Conservation (phyloP, 2,329 filamentous ascomycete genomes). For the Nigrospora oryzae region DNA sequence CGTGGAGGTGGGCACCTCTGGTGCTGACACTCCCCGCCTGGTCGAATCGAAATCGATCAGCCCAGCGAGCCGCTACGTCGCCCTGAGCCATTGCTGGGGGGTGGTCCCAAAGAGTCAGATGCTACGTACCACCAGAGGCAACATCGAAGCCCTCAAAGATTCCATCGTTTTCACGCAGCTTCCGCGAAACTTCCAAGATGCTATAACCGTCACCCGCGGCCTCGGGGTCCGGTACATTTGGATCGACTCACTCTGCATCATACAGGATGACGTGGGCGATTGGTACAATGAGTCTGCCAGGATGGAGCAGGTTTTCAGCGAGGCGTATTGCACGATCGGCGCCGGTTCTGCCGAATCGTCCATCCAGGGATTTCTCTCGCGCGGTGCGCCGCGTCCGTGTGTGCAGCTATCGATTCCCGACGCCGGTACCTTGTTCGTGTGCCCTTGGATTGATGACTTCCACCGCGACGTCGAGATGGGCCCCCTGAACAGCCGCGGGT, state of each 20-base stretch:
- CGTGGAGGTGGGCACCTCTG: background rate
- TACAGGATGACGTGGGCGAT: conserved; percentile 5
- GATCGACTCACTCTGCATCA: no score
- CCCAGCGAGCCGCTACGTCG: background rate
- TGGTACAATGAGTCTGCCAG: conserved; percentile 3
- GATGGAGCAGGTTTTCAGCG: conserved; percentile 10
- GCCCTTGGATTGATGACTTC: conserved; percentile 9
- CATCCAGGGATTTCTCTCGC: background rate
- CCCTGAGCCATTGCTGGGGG: conserved; percentile 6
- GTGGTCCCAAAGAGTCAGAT: background rate
- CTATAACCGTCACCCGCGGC: conserved; percentile 1
- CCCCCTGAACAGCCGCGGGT: conserved; percentile 6
- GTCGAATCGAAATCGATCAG: background rate
- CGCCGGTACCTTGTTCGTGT: conserved; percentile 2
- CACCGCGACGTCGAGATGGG: conserved; percentile 7
- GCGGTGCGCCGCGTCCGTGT: background rate
- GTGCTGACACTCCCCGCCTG: background rate
- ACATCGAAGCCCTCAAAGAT: background rate
- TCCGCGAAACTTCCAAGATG: conserved; percentile 2
- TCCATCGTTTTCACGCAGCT: background rate
- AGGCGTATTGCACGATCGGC: conserved; percentile 8
- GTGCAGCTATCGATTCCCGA: background rate
- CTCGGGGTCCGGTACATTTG: conserved; percentile 5
- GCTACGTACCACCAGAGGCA: background rate
- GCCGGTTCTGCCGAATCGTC: background rate